These are phyloP conservation scores for Apiospora pterosperma DNA, from an alignment of 2,329 filamentous ascomycete genomes.

Conservation along the genomic window DNA sequence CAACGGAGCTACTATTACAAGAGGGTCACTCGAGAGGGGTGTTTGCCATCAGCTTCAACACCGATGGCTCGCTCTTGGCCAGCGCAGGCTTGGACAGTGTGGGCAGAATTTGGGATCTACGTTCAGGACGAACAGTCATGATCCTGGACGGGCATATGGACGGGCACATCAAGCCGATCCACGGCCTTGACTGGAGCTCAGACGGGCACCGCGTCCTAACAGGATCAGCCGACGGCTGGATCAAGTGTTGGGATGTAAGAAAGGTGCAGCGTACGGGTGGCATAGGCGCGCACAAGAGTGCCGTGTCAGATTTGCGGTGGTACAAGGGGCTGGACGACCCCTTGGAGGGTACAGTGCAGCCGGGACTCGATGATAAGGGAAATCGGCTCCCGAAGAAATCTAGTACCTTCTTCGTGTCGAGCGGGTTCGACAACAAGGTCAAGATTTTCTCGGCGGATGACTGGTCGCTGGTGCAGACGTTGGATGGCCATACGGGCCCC, in stretches of 20 bases:
- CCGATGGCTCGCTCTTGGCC: constrained; percentile 84
- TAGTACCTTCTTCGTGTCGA: constrained; percentile 85
- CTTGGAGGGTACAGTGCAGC: constrained; percentile 51
- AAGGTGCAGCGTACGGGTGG: constrained; percentile 81
- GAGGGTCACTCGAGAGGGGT: constrained; percentile 95
- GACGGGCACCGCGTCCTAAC: constrained; percentile 93
- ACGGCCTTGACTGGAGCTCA: constrained; percentile 85
- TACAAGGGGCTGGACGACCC: constrained; percentile 84
- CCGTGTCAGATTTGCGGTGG: constrained; percentile 91
- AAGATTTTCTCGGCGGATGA: constrained; percentile 96
- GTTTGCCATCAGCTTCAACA: constrained; percentile 85
- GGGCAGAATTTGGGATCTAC: constrained; percentile 90
- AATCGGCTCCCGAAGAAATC: constrained; percentile 73
- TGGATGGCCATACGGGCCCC: constrained; percentile 88
- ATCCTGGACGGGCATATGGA: constrained; percentile 85
- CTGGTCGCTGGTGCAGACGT: constrained; percentile 83
- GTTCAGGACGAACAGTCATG: constrained; percentile 92
- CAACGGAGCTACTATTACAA: constrained; percentile 79
- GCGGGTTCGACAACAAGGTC: constrained; percentile 91
- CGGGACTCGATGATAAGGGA: constrained; percentile 63
- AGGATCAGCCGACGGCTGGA: constrained; percentile 88
- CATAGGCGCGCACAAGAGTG: constrained; percentile 85
- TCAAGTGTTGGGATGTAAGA: constrained; percentile 96
- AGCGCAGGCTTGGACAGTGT: constrained; percentile 94
- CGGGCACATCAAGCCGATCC: constrained; percentile 83